phyloP scores from a whole-genome alignment of 768 basidiomycete genomes.

The Ephemerocybe angulata region DNA sequence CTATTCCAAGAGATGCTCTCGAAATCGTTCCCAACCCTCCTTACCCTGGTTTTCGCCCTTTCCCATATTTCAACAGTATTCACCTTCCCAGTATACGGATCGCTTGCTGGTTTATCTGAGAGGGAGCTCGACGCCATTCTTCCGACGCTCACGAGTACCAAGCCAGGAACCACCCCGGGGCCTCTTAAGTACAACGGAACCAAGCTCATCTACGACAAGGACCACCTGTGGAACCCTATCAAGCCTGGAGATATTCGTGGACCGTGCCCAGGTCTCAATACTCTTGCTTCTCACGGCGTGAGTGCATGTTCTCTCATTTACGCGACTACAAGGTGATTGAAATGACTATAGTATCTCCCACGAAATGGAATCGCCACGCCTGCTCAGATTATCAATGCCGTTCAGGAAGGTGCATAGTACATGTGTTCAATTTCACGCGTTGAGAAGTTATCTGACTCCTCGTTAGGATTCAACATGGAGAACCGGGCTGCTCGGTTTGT shows the following conservation, averaged over 20 bases:
- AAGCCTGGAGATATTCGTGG: constrained; percentile 13
- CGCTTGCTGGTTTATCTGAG: constrained; percentile 11
- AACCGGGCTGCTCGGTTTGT: constrained; percentile 10
- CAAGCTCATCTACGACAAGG: constrained; percentile 18
- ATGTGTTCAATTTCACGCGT: not conserved
- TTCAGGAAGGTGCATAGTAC: constrained; percentile 5
- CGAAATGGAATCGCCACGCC: constrained; percentile 12
- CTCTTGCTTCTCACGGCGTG: constrained; percentile 17
- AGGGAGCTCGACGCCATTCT: constrained; percentile 6
- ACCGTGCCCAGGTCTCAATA: constrained; percentile 20
- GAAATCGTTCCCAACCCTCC: not conserved
- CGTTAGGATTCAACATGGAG: constrained; percentile 20
- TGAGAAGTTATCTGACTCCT: too few species aligned
- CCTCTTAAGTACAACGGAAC: constrained; percentile 11
- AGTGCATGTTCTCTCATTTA: not conserved
- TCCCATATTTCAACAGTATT: not conserved
- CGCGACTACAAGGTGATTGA: not conserved
- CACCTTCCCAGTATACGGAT: constrained; percentile 12
- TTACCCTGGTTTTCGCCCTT: not conserved
- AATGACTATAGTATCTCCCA: constrained; percentile 8
- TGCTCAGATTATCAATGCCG: constrained; percentile 12
- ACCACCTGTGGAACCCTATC: constrained; percentile 15
- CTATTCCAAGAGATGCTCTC: not conserved
- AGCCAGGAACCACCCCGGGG: constrained; percentile 4
- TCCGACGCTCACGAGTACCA: constrained; percentile 3